Evolutionary conservation across 192 early-diverging fungal genomes (phyloP).

Genomic region (Coemansia biformis): DNA sequence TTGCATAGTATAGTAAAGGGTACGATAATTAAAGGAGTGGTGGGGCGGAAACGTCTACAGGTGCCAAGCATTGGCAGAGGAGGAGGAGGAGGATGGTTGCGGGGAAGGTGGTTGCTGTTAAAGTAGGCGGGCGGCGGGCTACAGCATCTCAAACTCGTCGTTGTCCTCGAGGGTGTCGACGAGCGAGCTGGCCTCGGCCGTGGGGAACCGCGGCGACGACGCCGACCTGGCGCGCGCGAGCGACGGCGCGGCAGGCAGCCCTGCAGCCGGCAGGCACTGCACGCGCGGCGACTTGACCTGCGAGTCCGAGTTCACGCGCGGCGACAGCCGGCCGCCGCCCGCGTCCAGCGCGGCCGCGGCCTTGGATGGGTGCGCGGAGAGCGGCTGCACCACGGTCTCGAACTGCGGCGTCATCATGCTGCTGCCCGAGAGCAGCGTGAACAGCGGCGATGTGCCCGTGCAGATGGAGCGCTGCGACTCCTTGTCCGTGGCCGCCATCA

Average conservation of each 20-base stretch:
- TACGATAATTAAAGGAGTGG: too few relatives aligned
- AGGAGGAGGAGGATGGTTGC: too few relatives aligned
- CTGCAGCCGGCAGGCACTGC: conserved; percentile 3
- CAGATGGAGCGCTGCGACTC: conserved; percentile 50
- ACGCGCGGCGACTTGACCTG: conserved; percentile 33
- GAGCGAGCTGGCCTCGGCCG: conserved; percentile 13
- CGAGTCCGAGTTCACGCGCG: conserved; percentile 44
- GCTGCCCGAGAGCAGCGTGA: conserved; percentile 47
- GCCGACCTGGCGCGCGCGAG: conserved; percentile 33
- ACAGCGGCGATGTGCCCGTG: conserved; percentile 49
- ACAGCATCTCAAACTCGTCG: conserved; percentile 35
- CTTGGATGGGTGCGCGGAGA: conserved; percentile 7
- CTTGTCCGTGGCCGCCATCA: conserved; percentile 42
- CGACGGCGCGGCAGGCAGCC: conserved; percentile 11
- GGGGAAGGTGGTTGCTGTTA: too few relatives aligned
- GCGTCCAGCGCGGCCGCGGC: neutral
- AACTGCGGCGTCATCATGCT: conserved; percentile 50
- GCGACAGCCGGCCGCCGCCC: conserved; percentile 35
- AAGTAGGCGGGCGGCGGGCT: too few relatives aligned
- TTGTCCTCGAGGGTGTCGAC: conserved; percentile 4
- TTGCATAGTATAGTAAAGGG: too few relatives aligned
- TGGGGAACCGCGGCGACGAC: conserved; percentile 41
- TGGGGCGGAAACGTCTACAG: too few relatives aligned
- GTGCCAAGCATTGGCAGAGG: too few relatives aligned
- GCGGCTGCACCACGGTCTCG: conserved; percentile 28